Base-by-base conservation (phyloP, 192 early-diverging fungal species). In the Coemansia sp. region DNA sequence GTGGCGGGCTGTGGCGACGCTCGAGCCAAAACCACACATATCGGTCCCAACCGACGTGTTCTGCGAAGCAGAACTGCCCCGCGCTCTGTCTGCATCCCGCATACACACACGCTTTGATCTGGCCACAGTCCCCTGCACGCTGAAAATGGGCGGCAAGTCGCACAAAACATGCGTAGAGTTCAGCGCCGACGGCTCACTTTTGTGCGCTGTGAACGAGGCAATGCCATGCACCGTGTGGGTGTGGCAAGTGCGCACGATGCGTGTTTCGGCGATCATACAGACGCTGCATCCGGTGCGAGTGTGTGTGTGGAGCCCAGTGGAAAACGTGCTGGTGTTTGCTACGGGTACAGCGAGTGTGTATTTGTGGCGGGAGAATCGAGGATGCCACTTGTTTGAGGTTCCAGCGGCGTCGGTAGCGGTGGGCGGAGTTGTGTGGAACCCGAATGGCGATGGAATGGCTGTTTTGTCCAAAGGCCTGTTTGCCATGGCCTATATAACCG, bases 171-270 rank as follows among this genome's bases (percentile, higher is more conserved):
- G 57, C 17, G 41, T 59, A n/a, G 64, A 37, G 49, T 80, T 80
- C 60, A 71, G 35, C 23, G 65, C 72, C 22, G 77, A 80, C 10
- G 77, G 77, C 37, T 22, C 51, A 29, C 53, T 74, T 22, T 61
- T 80, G 37, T 72, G 68, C 3, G 70, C 56, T 0, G 43, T 70
- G 8, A 39, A 51, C 52, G 78, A 75, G 24, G 8, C 53, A 19
- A 72, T 75, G 73, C 78, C 78, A 9, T 35, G 68, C 52, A 38
- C 55, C 7, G 37, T 81, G 73, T 81, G 73, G 73, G 65, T 82
- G 48, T 76, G 79, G 79, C 65, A 62, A 6, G 49, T 64, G 5
- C 14, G n/a, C 6, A 63, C 54, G 10, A 62, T 76, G 74, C 66
- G 67, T 6, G 60, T 66, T 5, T 48, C 59, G 35, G 57, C 73